Evolutionary conservation across 176 grass and related monocot species (phyloP).

Genomic region (Neostapfia colusana): DNA sequence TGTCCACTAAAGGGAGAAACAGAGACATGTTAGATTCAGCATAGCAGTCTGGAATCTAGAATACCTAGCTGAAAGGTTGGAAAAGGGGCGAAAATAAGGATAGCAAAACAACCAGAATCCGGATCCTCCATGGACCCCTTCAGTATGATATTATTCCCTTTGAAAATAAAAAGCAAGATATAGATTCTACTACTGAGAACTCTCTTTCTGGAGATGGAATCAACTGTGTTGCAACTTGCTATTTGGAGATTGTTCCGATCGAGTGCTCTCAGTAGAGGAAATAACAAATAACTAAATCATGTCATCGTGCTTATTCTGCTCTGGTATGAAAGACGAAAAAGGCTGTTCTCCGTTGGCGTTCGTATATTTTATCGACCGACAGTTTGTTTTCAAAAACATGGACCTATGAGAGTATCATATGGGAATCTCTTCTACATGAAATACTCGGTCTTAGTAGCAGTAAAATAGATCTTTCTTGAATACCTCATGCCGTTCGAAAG

Average conservation of each 20-base stretch:
- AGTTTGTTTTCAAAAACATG: not conserved
- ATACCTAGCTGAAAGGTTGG: conserved; percentile 35
- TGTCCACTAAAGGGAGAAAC: conserved; percentile 25
- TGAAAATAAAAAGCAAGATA: conserved; percentile 29
- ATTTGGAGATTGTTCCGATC: conserved; percentile 33
- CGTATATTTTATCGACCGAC: not conserved
- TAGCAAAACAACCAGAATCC: not conserved
- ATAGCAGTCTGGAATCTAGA: not conserved
- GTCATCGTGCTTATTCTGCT: not conserved
- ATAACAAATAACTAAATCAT: not conserved
- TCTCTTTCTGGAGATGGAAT: conserved; percentile 33
- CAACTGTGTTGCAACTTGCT: conserved; percentile 27
- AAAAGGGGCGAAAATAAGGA: conserved; percentile 9
- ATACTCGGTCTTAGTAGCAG: not conserved
- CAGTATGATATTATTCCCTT: conserved; percentile 34
- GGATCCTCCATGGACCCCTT: conserved; percentile 31
- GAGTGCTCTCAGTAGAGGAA: not conserved
- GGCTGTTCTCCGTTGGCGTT: not conserved
- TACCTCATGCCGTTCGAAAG: not conserved
- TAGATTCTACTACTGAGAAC: conserved; percentile 26
- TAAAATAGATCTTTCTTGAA: not conserved
- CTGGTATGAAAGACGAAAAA: not conserved
- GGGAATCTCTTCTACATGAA: not conserved
- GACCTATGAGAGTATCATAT: not conserved
- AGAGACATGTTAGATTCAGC: conserved; percentile 18